Conservation (phyloP, 2,329 filamentous ascomycete species). For the Botrytis paeoniae region DNA sequence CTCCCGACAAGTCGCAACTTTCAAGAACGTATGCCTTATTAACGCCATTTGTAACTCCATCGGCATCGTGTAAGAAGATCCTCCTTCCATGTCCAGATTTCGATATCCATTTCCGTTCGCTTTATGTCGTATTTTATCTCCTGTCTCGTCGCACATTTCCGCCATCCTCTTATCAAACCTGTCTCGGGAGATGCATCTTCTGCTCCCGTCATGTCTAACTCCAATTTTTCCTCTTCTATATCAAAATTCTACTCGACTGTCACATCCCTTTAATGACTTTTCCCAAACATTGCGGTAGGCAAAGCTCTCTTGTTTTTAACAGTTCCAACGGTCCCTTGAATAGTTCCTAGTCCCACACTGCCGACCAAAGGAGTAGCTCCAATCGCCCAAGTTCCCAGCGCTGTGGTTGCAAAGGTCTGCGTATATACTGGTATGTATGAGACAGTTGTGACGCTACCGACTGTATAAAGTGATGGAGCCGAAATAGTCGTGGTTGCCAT, state of each 20-base stretch:
- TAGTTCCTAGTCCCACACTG: slow-evolving; percentile 32
- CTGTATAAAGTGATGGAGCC: slow-evolving; percentile 11
- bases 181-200: background rate
- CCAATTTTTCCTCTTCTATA: background rate
- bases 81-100: too few species aligned
- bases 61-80: background rate
- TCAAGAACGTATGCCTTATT: background rate
- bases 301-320: slow-evolving; percentile 18
- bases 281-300: background rate
- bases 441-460: background rate
- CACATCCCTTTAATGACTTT: background rate
- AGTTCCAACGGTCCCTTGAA: slow-evolving; percentile 25
- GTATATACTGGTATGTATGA: slow-evolving; percentile 23
- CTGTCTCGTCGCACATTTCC: background rate
- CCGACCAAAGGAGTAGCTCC: slow-evolving; percentile 31
- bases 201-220: background rate
- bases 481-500: background rate
- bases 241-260: too few species aligned
- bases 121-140: background rate
- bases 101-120: background rate
- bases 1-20: background rate
- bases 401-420: slow-evolving; percentile 35
- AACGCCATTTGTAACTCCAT: background rate
- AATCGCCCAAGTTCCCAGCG: slow-evolving; percentile 34
- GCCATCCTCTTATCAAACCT: background rate